Conservation (phyloP, 2,329 filamentous ascomycete species). For the Hypoxylon sp. region DNA sequence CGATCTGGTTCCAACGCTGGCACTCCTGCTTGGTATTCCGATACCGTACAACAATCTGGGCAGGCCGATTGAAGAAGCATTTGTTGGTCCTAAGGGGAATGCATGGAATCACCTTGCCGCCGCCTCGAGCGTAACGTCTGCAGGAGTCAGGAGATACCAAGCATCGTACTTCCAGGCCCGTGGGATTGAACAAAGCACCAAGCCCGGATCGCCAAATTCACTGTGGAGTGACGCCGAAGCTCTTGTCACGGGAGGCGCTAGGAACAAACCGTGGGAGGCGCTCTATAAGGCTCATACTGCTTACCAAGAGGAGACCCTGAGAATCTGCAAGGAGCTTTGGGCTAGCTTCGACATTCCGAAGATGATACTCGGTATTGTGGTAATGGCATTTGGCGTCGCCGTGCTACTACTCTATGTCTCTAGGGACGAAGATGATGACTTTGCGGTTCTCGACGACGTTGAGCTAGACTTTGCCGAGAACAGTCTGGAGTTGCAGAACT, state of each 20-base stretch:
- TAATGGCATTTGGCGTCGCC: slow-evolving; percentile 76
- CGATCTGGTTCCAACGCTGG: slow-evolving; percentile 91
- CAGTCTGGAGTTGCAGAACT: slow-evolving; percentile 63
- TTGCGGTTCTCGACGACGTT: slow-evolving; percentile 64
- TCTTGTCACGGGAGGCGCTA: slow-evolving; percentile 52
- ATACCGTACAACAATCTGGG: slow-evolving; percentile 98
- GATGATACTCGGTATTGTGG: slow-evolving; percentile 82
- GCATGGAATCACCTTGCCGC: slow-evolving; percentile 82
- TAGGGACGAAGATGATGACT: slow-evolving; percentile 66
- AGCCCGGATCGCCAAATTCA: slow-evolving; percentile 63
- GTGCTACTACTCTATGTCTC: slow-evolving; percentile 80
- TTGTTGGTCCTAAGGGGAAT: slow-evolving; percentile 75
- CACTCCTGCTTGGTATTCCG: slow-evolving; percentile 87
- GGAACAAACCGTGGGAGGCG: slow-evolving; percentile 54
- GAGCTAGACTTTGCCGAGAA: slow-evolving; percentile 71
- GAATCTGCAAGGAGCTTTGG: slow-evolving; percentile 86
- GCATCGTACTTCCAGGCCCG: slow-evolving; percentile 80
- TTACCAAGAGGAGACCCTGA: slow-evolving; percentile 84
- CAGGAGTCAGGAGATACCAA: slow-evolving; percentile 91
- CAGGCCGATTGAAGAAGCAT: slow-evolving; percentile 92
- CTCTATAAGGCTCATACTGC: slow-evolving; percentile 70
- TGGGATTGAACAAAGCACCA: slow-evolving; percentile 71
- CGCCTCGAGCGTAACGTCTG: slow-evolving; percentile 81
- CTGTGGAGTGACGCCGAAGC: slow-evolving; percentile 69
- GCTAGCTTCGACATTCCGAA: slow-evolving; percentile 88